A percentile compares a stretch with the other conserved stretches of the same genome.
Conservation (phyloP, 129 eudicot genomes). For the Centaurea solstitialis region DNA sequence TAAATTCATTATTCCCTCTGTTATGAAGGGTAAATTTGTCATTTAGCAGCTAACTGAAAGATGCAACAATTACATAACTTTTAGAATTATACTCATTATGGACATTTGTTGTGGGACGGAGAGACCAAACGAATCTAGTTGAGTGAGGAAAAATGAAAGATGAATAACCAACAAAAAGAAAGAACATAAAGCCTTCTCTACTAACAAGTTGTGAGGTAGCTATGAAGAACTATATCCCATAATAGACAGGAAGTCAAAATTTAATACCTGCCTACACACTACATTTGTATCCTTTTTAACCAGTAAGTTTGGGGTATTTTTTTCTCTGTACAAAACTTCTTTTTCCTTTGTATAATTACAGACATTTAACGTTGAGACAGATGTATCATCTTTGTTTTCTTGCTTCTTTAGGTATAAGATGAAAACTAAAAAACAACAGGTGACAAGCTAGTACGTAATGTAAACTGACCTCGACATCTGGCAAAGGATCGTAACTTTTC, state of each 20-base stretch:
- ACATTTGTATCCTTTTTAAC: background rate
- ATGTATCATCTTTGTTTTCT: background rate
- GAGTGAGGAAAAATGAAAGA: too few relatives aligned
- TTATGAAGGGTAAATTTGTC: background rate
- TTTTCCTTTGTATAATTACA: background rate
- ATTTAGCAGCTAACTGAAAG: background rate
- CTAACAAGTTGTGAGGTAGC: too few relatives aligned
- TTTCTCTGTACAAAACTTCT: background rate
- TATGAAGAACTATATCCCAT: too few relatives aligned
- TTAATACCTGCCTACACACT: too few relatives aligned
- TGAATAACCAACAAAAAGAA: too few relatives aligned
- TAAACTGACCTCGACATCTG: constrained; percentile 79
- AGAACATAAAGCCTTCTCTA: too few relatives aligned
- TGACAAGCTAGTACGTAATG: background rate
- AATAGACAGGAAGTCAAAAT: too few relatives aligned
- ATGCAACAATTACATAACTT: background rate
- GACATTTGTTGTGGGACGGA: background rate
- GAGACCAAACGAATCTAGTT: background rate
- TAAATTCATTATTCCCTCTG: background rate
- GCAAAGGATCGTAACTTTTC: constrained; percentile 70
- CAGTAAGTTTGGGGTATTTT: background rate
- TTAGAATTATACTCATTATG: background rate
- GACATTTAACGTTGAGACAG: background rate
- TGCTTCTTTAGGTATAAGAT: background rate
- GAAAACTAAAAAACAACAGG: background rate